Evolutionary conservation across 2,329 filamentous ascomycete species (phyloP), one percentile per base, ranked within the genome.

Genomic region (Penicillium sp.): DNA sequence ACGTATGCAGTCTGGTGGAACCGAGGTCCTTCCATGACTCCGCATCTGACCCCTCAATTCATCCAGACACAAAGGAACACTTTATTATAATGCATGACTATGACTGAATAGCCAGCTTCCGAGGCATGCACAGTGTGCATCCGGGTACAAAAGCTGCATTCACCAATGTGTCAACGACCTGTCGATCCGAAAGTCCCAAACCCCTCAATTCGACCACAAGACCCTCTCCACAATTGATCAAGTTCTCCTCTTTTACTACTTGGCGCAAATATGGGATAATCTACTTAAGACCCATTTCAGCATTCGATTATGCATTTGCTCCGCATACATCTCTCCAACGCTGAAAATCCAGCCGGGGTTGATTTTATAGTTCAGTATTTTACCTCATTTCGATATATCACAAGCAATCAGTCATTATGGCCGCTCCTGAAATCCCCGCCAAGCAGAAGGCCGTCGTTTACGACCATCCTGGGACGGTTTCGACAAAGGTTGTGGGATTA

Each of bases 391-490:
- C 14, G 2, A 5, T 44, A 20, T 22, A 14, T 44, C 37, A 18
- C 11, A 20, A 24, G 6, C 31, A 51, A 67, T 44, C 39, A 32
- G 5, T 42, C 53, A 67, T 43, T 7, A 76, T 76, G 74, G 61
- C 69, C 55, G 61, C 63, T n/a, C 62, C 72, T 35, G 73, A 78
- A 32, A 75, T 82, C 24, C 80, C 86, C 5, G 79, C 81, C 65
- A 85, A 81, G 58, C 82, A 87, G 71, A 88, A 86, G 72, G 85
- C 85, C 37, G 72, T 75, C 56, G 75, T 89, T 55, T 89, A 87
- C 66, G 85, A 88, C 72, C 81, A 85, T 66, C 86, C 86, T 0
- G 86, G 86, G 47, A 80, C 77, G 3, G 79, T 88, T 58, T 87
- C 84, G 2, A 87, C 85, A 8, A 86, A 87, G 69, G 74, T 88